phyloP scores from a whole-genome alignment of 2,329 filamentous ascomycete genomes.

The Phyllosticta citriasiana region DNA sequence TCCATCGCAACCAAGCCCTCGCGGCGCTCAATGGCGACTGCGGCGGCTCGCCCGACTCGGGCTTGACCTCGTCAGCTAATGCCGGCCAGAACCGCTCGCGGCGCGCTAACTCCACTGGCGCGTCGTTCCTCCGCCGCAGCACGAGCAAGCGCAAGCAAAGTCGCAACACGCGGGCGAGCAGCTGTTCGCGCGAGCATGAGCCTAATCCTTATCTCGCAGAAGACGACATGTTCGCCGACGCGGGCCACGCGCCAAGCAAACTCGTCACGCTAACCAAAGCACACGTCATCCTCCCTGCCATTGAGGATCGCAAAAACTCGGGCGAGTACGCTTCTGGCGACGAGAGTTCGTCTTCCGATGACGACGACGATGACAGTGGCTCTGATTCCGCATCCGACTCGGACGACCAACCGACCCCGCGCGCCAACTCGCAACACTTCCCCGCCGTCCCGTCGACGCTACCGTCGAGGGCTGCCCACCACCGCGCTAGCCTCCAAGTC shows the following conservation, averaged over 20 bases:
- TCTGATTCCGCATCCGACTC: not conserved
- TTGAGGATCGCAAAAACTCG: conserved; percentile 6
- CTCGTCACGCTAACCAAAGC: not conserved
- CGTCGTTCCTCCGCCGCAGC: conserved; percentile 14
- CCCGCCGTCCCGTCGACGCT: not conserved
- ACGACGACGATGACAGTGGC: not conserved
- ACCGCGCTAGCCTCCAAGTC: not conserved
- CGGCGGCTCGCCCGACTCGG: not conserved
- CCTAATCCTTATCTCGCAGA: conserved; percentile 21
- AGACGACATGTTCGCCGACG: conserved; percentile 12
- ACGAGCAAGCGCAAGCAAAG: conserved; percentile 5
- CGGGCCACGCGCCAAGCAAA: conserved; percentile 19
- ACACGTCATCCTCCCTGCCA: conserved; percentile 6
- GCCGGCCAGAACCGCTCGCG: conserved; percentile 19
- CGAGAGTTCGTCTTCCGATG: not conserved
- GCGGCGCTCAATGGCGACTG: conserved; percentile 5
- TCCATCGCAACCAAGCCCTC: conserved; percentile 2
- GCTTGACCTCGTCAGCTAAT: not conserved
- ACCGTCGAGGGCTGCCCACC: not conserved
- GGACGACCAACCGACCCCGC: conserved; percentile 1
- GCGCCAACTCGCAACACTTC: not conserved
- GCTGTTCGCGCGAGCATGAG: conserved; percentile 17
- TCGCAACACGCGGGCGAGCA: not conserved
- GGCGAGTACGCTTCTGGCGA: conserved; percentile 4
- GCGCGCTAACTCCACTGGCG: conserved; percentile 26